Evolutionary conservation across 1,284 basidiomycete species (phyloP).

Genomic region (Albatrellus sp.): DNA sequence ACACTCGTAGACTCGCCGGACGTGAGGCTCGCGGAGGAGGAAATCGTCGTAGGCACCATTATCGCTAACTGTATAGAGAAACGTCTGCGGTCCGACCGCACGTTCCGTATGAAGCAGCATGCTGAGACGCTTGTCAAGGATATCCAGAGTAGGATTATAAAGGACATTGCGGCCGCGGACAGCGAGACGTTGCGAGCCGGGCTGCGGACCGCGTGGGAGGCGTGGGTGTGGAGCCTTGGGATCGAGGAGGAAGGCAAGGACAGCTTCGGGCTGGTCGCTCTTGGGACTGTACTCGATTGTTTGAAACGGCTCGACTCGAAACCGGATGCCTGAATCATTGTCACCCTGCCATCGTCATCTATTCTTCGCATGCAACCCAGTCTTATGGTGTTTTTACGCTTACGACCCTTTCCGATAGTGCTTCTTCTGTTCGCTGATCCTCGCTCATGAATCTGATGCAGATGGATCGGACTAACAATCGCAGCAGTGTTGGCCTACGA

Average conservation of each 20-base stretch:
- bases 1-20: slow-evolving; percentile 47
- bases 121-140: slow-evolving; percentile 40
- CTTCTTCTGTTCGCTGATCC: too few relatives aligned
- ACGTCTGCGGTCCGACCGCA: slow-evolving; percentile 45
- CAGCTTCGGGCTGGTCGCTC: neutral
- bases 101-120: slow-evolving; percentile 52
- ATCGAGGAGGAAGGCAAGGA: slow-evolving; percentile 12
- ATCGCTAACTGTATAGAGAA: slow-evolving; percentile 45
- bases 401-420: too few relatives aligned
- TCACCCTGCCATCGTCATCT: too few relatives aligned
- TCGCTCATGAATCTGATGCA: too few relatives aligned
- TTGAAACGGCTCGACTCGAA: neutral
- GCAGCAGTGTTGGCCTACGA: too few relatives aligned
- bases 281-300: slow-evolving; percentile 1
- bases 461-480: too few relatives aligned
- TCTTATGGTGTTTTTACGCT: too few relatives aligned
- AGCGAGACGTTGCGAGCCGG: slow-evolving; percentile 25
- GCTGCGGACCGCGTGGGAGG: slow-evolving; percentile 45
- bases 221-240: slow-evolving; percentile 45
- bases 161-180: slow-evolving; percentile 16
- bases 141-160: slow-evolving; percentile 28
- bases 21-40: slow-evolving; percentile 50
- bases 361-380: too few relatives aligned
- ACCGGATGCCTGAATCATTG: too few relatives aligned
- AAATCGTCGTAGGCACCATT: slow-evolving; percentile 63